These are phyloP conservation scores for Sporobolomyces pararoseus DNA, from an alignment of 768 basidiomycete genomes.

Conservation along the genomic window DNA sequence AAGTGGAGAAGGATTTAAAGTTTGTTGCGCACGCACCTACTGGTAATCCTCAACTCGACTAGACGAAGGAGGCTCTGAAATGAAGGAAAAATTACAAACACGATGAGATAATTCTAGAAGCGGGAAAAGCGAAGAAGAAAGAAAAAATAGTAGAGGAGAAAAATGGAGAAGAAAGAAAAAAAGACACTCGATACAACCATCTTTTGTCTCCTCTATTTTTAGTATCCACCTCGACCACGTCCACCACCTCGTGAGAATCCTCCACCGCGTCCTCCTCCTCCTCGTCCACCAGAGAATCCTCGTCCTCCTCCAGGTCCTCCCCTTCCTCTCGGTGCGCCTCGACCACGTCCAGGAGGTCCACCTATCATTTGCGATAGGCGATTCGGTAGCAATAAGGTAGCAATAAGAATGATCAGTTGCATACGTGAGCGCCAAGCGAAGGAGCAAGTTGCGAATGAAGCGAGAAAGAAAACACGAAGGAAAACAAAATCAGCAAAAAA, in stretches of 20 bases:
- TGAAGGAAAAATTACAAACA: too few species aligned
- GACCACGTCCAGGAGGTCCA: conserved; percentile 29
- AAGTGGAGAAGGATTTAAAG: neutral
- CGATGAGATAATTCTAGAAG: too few species aligned
- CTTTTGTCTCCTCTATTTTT: neutral
- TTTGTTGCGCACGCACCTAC: too few species aligned
- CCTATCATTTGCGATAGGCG: neutral
- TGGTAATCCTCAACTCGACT: too few species aligned
- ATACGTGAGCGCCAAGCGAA: too few species aligned
- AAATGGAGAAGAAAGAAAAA: neutral
- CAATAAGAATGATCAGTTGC: too few species aligned
- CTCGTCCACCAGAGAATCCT: conserved; percentile 22
- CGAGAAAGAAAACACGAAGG: neutral
- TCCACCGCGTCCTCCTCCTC: conserved; percentile 33
- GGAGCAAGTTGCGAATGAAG: neutral
- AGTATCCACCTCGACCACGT: conserved; percentile 44
- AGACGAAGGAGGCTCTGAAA: too few species aligned
- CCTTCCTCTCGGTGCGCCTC: conserved; percentile 30
- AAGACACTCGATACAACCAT: neutral
- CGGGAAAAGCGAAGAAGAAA: neutral
- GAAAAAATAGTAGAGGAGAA: neutral
- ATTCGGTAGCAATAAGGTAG: neutral
- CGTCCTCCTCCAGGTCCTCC: conserved; percentile 45
- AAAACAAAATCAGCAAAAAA: neutral
- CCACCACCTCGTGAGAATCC: conserved; percentile 36